Base-by-base conservation (phyloP, 169 alveolate species). In the Plasmodium vinckei region DNA sequence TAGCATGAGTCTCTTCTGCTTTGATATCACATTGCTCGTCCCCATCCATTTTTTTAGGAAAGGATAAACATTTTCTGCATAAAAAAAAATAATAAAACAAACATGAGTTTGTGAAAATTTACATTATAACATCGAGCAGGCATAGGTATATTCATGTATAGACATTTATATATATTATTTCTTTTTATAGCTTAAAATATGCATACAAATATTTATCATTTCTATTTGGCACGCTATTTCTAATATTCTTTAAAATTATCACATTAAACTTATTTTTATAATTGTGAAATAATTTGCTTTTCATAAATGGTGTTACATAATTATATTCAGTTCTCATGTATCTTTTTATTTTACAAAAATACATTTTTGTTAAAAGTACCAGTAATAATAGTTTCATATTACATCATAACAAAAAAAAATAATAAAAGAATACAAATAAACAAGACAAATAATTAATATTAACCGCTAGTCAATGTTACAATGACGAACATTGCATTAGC, bases 241-340 rank as follows among this genome's bases (percentile, higher is more conserved):
- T 70, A 72, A 71, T 39, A 53, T 87, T 87, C 44, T 59, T 68
- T 39, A 73, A 72, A 87, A 67, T 23, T 77, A 42, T 59, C 25
- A 73, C 47, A 75, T 71, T 65, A 25, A 68, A 87, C 19, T 25
- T 46, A 5, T 54, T 87, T 72, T 68, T 68, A 47, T 73, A 70
- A 15, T 51, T 65, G 27, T 54, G 68, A 27, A 54, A 19, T 25
- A 56, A 77, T 61, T 63, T 64, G 72, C 17, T 69, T 72, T 56
- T 65, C 59, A 64, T 53, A 53, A 77, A 47, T 56, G 89, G 87
- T 59, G 65, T n/a, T 63, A 72, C 70, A 87, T 71, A 77, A 71
- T 82, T 54, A 56, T 77, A 87, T 53, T 89, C 77, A 44, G 70
- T 72, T 63, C 63, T 67, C 79, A 82, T 23, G 73, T 65, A 75